Evolutionary conservation across 208 protist genomes (phyloP).

Genomic region (Porcisia deanei): DNA sequence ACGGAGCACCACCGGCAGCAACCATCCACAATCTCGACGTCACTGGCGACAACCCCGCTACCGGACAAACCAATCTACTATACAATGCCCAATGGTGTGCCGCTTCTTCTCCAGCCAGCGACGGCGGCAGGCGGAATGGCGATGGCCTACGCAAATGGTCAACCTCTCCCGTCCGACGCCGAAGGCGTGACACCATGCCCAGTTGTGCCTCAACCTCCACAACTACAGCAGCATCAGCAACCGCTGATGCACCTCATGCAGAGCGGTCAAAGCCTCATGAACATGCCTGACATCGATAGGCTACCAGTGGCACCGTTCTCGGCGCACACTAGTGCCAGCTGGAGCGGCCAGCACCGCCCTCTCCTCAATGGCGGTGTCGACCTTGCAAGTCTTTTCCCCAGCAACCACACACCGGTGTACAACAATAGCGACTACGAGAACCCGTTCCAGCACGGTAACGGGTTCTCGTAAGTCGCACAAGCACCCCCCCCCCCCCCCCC

Average conservation of each 20-base stretch:
- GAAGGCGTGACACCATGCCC: neutral
- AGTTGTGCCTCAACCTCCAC: neutral
- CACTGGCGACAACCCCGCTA: neutral
- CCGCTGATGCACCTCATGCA: neutral
- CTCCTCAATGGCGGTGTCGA: neutral
- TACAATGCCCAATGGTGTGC: slow-evolving; percentile 24
- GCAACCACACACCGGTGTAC: too few species aligned
- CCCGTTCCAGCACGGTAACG: neutral
- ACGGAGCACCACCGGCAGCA: slow-evolving; percentile 8
- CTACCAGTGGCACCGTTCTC: neutral
- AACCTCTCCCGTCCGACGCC: slow-evolving; percentile 9
- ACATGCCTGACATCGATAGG: neutral
- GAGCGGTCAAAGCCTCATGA: neutral
- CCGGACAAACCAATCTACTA: slow-evolving; percentile 27
- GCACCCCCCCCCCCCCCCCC: too few species aligned
- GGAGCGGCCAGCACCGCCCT: slow-evolving; percentile 1
- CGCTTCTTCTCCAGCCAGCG: slow-evolving; percentile 25
- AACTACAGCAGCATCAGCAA: slow-evolving; percentile 5
- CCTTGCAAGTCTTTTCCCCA: neutral
- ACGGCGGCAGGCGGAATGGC: slow-evolving; percentile 15
- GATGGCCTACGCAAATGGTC: slow-evolving; percentile 13
- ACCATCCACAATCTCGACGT: neutral
- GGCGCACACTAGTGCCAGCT: neutral
- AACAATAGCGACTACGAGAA: slow-evolving; percentile 5
- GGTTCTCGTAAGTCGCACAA: neutral